Percentiles rank a stretch among this genome's conserved stretches.
Evolutionary conservation across 2,329 filamentous ascomycete genomes (phyloP).

Genomic region (Pseudogymnoascus sp.): DNA sequence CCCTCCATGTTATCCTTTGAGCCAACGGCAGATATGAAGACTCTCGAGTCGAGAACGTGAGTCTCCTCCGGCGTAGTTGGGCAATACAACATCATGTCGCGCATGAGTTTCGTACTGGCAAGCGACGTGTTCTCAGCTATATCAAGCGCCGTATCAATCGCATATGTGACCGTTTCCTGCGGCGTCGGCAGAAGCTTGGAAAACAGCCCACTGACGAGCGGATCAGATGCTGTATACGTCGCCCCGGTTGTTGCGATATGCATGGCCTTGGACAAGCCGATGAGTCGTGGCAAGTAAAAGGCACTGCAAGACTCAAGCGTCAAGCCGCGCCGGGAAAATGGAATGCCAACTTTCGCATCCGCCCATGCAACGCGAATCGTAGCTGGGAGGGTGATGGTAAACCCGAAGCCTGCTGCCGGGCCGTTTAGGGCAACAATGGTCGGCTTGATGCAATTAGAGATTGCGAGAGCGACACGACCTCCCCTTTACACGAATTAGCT

Average conservation of each 20-base stretch:
- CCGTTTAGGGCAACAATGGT: constrained; percentile 54
- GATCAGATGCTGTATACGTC: constrained; percentile 46
- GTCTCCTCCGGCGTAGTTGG: constrained; percentile 57
- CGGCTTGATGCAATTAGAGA: constrained; percentile 51
- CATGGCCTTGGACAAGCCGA: constrained; percentile 57
- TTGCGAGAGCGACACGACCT: constrained; percentile 47
- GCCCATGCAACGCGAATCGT: constrained; percentile 46
- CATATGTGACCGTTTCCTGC: constrained; percentile 24
- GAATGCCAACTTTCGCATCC: constrained; percentile 63
- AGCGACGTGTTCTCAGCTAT: constrained; percentile 59
- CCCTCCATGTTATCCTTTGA: constrained; percentile 52
- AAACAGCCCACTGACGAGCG: constrained; percentile 55
- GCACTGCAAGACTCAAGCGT: constrained; percentile 65
- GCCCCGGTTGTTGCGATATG: constrained; percentile 61
- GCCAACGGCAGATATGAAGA: constrained; percentile 55
- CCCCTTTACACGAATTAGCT: constrained; percentile 35
- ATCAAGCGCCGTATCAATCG: constrained; percentile 59
- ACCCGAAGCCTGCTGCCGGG: constrained; percentile 51
- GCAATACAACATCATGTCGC: constrained; percentile 61
- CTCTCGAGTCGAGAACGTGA: constrained; percentile 60
- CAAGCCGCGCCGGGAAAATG: constrained; percentile 64
- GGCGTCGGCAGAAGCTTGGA: constrained; percentile 52
- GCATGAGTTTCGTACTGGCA: constrained; percentile 59
- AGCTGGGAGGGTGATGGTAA: constrained; percentile 54
- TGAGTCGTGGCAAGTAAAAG: constrained; percentile 64